phyloP scores from a whole-genome alignment of 371 early-diverging fungal genomes.

The Chytridium lagenaria region DNA sequence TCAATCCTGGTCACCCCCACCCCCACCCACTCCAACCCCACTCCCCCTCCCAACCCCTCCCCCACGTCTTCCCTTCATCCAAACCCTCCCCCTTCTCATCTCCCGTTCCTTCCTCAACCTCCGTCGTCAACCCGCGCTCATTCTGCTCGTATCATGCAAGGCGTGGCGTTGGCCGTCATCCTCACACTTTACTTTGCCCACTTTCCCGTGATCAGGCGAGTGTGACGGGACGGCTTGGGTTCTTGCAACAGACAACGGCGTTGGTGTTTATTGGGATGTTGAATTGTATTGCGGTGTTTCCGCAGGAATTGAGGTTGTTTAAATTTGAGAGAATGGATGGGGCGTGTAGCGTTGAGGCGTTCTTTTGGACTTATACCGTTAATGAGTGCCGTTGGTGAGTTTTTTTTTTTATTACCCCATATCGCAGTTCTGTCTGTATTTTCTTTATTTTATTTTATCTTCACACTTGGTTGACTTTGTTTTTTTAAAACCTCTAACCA shows the following conservation, averaged over 20 bases:
- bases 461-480: not conserved
- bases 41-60: no score
- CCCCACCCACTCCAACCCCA: no score
- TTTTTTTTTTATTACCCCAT: no score
- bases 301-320: conserved; percentile 43
- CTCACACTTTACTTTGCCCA: conserved; percentile 43
- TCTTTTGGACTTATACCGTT: conserved; percentile 43
- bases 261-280: conserved; percentile 51
- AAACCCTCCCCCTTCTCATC: conserved; percentile 35
- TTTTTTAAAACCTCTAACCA: conserved; percentile 7
- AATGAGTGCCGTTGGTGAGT: conserved; percentile 46
- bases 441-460: no score
- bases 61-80: conserved; percentile 36
- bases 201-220: conserved; percentile 21
- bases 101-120: conserved; percentile 43
- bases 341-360: conserved; percentile 38
- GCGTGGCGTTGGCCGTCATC: conserved; percentile 44
- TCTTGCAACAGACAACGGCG: conserved; percentile 45
- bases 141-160: not conserved
- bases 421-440: no score
- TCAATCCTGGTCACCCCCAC: no score
- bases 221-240: conserved; percentile 45
- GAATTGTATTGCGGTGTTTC: conserved; percentile 50
- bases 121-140: not conserved
- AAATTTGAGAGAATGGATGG: conserved; percentile 43